phyloP scores from a whole-genome alignment of 2,329 filamentous ascomycete genomes.

The Lithohypha guttulata region DNA sequence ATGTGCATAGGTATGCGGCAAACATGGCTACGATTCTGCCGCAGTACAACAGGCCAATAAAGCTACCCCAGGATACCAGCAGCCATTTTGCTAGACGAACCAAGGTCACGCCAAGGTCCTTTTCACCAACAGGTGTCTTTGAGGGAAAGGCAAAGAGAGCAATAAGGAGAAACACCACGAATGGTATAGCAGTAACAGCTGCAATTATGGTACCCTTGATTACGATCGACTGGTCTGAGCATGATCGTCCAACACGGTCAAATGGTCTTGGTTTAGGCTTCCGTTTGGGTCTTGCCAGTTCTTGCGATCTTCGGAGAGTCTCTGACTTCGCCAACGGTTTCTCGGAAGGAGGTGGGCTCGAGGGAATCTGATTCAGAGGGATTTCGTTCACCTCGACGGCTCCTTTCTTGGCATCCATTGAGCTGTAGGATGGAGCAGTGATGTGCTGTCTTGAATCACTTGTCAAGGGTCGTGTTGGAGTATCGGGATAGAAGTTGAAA shows the following conservation, averaged over 20 bases:
- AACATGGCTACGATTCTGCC: conserved; percentile 1
- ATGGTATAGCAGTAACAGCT: neutral
- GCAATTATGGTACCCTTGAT: neutral
- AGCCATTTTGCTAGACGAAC: conserved; percentile 4
- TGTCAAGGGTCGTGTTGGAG: neutral
- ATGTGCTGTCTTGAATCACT: neutral
- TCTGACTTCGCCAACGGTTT: neutral
- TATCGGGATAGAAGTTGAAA: conserved; percentile 1
- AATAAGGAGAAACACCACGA: conserved; percentile 2
- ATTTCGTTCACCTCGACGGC: neutral
- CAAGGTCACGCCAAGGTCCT: neutral
- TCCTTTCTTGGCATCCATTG: neutral
- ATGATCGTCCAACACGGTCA: neutral
- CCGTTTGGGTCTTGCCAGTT: neutral
- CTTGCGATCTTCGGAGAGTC: neutral
- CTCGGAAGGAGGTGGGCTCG: no score
- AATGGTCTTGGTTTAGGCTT: neutral
- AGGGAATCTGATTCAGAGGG: neutral
- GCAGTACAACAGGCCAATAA: conserved; percentile 4
- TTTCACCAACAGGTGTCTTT: neutral
- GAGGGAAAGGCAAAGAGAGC: neutral
- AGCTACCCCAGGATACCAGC: neutral
- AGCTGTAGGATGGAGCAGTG: neutral
- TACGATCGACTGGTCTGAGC: neutral
- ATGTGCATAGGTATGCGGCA: neutral